Conservation (phyloP, 805 yeast genomes). For the Ogataea sp. region DNA sequence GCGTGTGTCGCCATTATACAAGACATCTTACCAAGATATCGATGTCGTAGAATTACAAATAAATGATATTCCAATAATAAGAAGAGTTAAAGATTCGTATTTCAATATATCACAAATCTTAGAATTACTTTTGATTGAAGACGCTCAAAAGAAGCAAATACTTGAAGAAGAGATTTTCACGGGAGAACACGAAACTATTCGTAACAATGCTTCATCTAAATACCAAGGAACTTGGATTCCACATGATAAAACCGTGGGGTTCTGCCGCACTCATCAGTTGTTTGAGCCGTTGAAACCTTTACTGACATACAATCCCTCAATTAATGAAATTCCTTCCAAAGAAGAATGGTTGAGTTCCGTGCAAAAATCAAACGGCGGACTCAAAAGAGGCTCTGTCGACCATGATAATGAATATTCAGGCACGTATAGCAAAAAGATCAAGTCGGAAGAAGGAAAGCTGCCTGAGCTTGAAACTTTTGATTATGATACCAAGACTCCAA, state of each 20-base stretch:
- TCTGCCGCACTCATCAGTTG: conserved; percentile 56
- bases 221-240: conserved; percentile 76
- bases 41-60: conserved; percentile 56
- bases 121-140: conserved; percentile 60
- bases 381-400: no score
- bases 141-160: conserved; percentile 52
- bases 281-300: conserved; percentile 44
- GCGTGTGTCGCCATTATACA: conserved; percentile 31
- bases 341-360: conserved; percentile 26
- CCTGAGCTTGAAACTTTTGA: conserved; percentile 23
- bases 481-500: conserved; percentile 29
- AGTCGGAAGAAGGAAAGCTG: conserved; percentile 5
- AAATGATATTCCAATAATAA: conserved; percentile 56
- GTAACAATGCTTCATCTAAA: conserved; percentile 70
- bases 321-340: conserved; percentile 38
- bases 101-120: conserved; percentile 69
- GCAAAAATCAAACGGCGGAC: no score
- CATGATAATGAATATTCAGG: conserved; percentile 17
- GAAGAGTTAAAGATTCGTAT: conserved; percentile 54
- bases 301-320: conserved; percentile 32
- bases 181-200: conserved; percentile 62
- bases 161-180: conserved; percentile 57
- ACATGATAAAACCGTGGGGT: conserved; percentile 44
- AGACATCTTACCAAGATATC: conserved; percentile 56
- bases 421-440: conserved; percentile 8